These are phyloP conservation scores for Tricholomella constricta DNA, from an alignment of 768 basidiomycete species.

Conservation along the genomic window DNA sequence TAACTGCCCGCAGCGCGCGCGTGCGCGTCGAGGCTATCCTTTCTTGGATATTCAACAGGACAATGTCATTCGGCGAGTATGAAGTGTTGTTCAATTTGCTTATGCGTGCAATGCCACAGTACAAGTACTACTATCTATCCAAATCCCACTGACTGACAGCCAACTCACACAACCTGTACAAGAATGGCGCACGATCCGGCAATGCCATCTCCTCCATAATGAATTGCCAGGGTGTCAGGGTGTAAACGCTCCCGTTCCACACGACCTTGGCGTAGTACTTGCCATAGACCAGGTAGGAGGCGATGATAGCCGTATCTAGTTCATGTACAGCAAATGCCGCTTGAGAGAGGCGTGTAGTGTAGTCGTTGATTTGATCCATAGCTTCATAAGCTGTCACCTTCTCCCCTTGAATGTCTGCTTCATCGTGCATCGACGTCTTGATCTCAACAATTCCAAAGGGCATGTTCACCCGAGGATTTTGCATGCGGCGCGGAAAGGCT, in stretches of 20 bases:
- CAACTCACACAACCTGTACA: conserved; percentile 4
- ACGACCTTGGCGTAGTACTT: not conserved
- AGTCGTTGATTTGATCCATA: not conserved
- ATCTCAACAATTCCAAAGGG: not conserved
- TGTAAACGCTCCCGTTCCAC: not conserved
- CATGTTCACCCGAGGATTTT: not conserved
- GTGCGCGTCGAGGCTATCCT: too few relatives aligned
- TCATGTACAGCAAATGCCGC: not conserved
- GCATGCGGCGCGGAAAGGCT: not conserved
- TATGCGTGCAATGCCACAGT: too few relatives aligned
- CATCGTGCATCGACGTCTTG: not conserved
- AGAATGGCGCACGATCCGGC: conserved; percentile 1
- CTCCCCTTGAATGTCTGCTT: not conserved
- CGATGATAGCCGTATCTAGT: not conserved
- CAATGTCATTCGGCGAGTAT: too few relatives aligned
- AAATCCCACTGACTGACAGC: not conserved
- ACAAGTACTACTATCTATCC: not conserved
- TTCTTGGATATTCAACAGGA: too few relatives aligned
- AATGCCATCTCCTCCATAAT: not conserved
- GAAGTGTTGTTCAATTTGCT: too few relatives aligned
- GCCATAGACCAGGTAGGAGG: not conserved
- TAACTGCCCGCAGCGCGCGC: too few relatives aligned
- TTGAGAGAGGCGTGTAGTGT: not conserved
- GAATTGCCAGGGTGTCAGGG: not conserved
- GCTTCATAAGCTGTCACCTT: not conserved